Evolutionary conservation across 2,329 filamentous ascomycete species (phyloP), one percentile per base, ranked within the genome.

Genomic region (Teratosphaeria viscida): DNA sequence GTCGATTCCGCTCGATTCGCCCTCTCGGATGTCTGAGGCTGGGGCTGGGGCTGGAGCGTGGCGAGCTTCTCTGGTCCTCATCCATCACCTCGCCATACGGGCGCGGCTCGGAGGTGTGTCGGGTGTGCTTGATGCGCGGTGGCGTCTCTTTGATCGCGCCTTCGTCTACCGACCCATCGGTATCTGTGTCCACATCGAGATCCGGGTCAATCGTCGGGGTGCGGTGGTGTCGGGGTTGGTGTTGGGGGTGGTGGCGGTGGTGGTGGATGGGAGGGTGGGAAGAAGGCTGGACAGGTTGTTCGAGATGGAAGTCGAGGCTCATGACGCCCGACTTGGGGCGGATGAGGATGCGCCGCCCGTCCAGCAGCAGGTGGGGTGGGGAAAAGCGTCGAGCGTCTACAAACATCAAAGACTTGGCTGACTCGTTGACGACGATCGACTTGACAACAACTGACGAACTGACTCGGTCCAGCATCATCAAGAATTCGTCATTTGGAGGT

Each of bases 91-190:
- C 71, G 12, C 68, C 71, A 8, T 72, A 58, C 23, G 71, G 64
- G 19, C 72, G 65, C 29, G 70, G 67, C 57, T 71, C 68, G 60
- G 68, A 71, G 19, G 58, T 62, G 32, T 68, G 66, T 52, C 67
- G 65, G 37, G 52, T 52, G 58, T 65, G 63, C 14, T n/a, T 14
- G 47, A 26, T 39, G 49, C 68, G 64, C 2, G 71, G 71, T 5
- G 72, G 72, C 0, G 70, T 66, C 58, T 74, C 72, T 60, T 74
- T 74, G 67, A 74, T 69, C 4, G 64, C 54, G 35, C 66, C 65
- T 55, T 70, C 68, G 59, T 68, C 62, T 49, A 67, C 61, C 53
- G 65, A 55, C n/a, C 14, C 61, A 55, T 54, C 62, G 57, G 23
- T 62, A 43, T 57, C 61, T 70, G 70, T 64, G 61, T 73, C 58